Percentiles rank a stretch among this genome's conserved stretches.
Evolutionary conservation across 208 protist genomes (phyloP).

Genomic region (Plasmodiophora brassicae): DNA sequence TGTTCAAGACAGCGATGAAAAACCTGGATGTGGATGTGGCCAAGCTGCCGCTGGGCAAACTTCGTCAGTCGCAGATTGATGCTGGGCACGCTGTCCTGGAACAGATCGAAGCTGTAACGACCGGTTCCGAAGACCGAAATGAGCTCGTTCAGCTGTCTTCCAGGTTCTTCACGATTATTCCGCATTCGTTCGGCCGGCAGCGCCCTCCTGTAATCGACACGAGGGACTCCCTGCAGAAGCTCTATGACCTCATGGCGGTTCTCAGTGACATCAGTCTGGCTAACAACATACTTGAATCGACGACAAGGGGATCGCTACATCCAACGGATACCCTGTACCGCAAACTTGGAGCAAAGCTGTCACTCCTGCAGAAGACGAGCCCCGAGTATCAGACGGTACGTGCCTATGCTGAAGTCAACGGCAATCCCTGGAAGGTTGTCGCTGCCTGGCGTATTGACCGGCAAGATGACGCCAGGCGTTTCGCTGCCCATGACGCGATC

Average conservation of each 20-base stretch:
- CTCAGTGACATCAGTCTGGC: constrained; percentile 54
- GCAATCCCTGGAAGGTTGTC: constrained; percentile 41
- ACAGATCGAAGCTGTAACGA: constrained; percentile 51
- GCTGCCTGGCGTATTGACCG: too few species aligned
- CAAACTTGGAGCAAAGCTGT: constrained; percentile 3
- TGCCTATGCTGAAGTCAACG: constrained; percentile 14
- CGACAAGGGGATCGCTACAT: constrained; percentile 10
- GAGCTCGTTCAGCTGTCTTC: constrained; percentile 31
- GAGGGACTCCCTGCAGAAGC: not conserved
- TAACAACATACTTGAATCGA: constrained; percentile 39
- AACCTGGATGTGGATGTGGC: constrained; percentile 53
- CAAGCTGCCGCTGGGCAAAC: constrained; percentile 59
- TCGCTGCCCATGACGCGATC: constrained; percentile 42
- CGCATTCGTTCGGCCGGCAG: constrained; percentile 53
- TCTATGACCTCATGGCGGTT: constrained; percentile 51
- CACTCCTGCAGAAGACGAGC: constrained; percentile 28
- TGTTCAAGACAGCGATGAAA: constrained; percentile 49
- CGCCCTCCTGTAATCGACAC: constrained; percentile 51
- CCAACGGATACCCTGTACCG: not conserved
- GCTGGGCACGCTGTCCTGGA: constrained; percentile 55
- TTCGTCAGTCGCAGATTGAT: constrained; percentile 55
- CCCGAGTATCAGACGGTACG: constrained; percentile 40
- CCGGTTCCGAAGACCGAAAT: not conserved
- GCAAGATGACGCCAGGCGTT: constrained; percentile 43
- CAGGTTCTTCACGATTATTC: constrained; percentile 64